Evolutionary conservation across 78 protist genomes (phyloP).

Genomic region (Salpingoeca rosetta): DNA sequence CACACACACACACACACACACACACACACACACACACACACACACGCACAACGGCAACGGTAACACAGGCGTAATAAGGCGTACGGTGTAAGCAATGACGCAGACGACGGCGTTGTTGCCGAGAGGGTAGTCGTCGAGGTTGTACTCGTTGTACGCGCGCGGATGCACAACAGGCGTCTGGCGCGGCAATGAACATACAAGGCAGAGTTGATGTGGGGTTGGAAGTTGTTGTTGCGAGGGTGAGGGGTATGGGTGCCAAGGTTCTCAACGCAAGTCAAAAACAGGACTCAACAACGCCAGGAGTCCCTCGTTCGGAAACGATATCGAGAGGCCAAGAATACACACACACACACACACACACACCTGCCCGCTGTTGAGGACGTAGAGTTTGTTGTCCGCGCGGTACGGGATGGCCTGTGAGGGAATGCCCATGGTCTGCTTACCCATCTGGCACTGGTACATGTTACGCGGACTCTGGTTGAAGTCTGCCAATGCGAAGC

Average conservation of each 20-base stretch:
- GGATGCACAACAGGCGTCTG: slow-evolving; percentile 72
- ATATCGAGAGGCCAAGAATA: no score
- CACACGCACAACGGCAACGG: no score
- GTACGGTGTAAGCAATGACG: slow-evolving; percentile 92
- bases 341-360: no score
- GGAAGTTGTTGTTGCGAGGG: no score
- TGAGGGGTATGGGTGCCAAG: no score
- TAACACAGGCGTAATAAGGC: neutral
- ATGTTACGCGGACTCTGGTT: slow-evolving; percentile 93
- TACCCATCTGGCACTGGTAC: slow-evolving; percentile 87
- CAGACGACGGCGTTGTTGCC: slow-evolving; percentile 96
- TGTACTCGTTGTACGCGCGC: slow-evolving; percentile 34
- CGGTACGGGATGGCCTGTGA: slow-evolving; percentile 60
- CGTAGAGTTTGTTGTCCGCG: slow-evolving; percentile 88
- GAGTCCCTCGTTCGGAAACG: no score
- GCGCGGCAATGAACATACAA: no score
- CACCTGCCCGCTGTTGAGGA: slow-evolving; percentile 34
- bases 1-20: no score
- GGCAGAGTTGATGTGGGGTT: no score
- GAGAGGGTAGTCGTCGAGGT: slow-evolving; percentile 80
- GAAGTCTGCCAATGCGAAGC: slow-evolving; percentile 2
- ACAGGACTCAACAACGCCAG: no score
- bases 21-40: no score
- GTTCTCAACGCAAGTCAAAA: no score
- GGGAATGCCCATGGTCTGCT: slow-evolving; percentile 96